Base-by-base conservation (phyloP, 2,329 filamentous ascomycete species). In the Trichoderma endophyticum region DNA sequence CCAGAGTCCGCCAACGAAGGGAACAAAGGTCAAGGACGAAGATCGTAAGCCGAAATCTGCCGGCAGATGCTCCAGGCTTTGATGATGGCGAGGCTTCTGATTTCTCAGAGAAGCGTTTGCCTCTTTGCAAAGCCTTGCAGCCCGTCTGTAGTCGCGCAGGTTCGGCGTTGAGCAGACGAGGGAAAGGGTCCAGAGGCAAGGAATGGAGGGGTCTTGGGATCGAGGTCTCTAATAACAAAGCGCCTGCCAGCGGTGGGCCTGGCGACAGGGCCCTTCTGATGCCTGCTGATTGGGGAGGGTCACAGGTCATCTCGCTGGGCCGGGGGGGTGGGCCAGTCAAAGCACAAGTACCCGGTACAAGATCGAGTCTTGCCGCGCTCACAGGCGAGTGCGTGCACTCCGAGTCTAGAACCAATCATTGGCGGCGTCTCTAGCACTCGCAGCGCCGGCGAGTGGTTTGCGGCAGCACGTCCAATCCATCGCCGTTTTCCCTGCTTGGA, bases 121-220 rank as follows among this genome's bases (percentile, higher is more conserved):
- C 56, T 70, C 36, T 48, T 70, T 70, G 56, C 56, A 56, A 65
- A 70, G 65, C 59, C 68, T 73, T 73, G 63, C 67, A 62, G 48
- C 39, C 70, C 57, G 70, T 69, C 70, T 48, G 70, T 57, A 36
- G 67, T 69, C 59, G 57, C 64, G 70, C 70, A 69, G 39, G 61
- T 48, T 63, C 70, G 70, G 71, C 61, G 54, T 70, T 73, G 66
- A 73, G 59, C 69, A 67, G 57, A 57, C 68, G 67, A 73, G 67
- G 64, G 69, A 59, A 73, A 73, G 71, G 71, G 68, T 73, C 71
- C 71, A 70, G 67, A 70, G 61, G 43, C 26, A 56, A 56, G 65
- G 34, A 70, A 73, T 73, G 68, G 71, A 73, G 71, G 71, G 71
- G 71, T 67, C 71, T 66, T 68, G 48, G 71, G 71, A 71, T 71